These are phyloP conservation scores for Melaleuca alternifolia DNA, from an alignment of 345 rosid genomes.

Conservation along the genomic window DNA sequence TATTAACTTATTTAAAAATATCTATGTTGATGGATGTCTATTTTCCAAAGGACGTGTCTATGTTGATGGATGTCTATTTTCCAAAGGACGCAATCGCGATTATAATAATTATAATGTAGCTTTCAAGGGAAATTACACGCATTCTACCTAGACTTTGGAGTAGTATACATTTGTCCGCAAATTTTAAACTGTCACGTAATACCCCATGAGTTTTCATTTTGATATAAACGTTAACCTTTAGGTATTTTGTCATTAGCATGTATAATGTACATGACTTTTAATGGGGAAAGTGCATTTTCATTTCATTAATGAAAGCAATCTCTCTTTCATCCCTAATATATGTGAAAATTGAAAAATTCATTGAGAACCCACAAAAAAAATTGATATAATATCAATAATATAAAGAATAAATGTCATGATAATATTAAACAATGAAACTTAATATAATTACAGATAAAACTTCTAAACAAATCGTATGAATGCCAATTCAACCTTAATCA, in stretches of 20 bases:
- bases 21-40: background rate
- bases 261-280: background rate
- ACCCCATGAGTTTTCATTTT: background rate
- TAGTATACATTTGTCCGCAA: background rate
- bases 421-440: background rate
- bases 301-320: background rate
- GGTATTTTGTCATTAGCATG: background rate
- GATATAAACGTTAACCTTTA: background rate
- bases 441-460: background rate
- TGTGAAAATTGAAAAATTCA: background rate
- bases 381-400: background rate
- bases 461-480: rapidly evolving
- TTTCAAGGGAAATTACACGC: background rate
- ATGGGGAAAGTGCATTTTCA: background rate
- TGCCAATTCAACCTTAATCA: rapidly evolving
- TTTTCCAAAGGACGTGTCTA: background rate
- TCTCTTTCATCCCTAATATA: background rate
- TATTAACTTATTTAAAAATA: background rate
- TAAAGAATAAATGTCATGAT: background rate
- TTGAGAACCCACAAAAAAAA: background rate
- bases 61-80: background rate
- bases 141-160: background rate
- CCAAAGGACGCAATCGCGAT: background rate
- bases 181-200: background rate
- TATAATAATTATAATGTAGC: background rate